phyloP scores from a whole-genome alignment of 352 stramenopile species.

The Phytophthora quininea region DNA sequence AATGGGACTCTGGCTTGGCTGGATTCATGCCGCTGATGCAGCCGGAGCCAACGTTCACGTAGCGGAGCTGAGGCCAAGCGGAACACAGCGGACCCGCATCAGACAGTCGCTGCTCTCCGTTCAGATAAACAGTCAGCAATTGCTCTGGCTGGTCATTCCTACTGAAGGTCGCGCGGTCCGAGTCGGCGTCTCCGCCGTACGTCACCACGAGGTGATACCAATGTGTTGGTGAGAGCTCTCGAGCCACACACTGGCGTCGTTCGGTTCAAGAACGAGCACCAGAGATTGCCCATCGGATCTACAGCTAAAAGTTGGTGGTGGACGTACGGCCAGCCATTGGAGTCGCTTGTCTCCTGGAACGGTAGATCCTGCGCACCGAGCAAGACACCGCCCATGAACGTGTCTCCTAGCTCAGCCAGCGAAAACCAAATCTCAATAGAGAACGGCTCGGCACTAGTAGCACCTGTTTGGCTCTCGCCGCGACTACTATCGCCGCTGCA shows the following conservation, averaged over 20 bases:
- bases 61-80: conserved; percentile 52
- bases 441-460: conserved; percentile 38
- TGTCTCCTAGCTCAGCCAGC: conserved; percentile 55
- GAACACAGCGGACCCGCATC: conserved; percentile 42
- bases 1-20: conserved; percentile 62
- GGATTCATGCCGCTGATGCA: conserved; percentile 61
- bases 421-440: conserved; percentile 77
- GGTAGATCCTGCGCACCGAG: conserved; percentile 65
- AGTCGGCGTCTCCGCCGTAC: conserved; percentile 40
- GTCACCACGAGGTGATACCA: conserved; percentile 78
- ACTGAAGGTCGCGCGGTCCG: conserved; percentile 22
- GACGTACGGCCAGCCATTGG: conserved; percentile 55
- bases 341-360: conserved; percentile 44
- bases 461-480: conserved; percentile 19
- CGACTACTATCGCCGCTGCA: conserved; percentile 16
- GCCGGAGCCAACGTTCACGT: conserved; percentile 66
- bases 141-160: conserved; percentile 36
- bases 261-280: conserved; percentile 56
- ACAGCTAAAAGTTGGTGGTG: conserved; percentile 70
- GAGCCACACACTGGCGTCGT: conserved; percentile 50
- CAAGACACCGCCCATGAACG: conserved; percentile 61
- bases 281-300: conserved; percentile 65
- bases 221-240: conserved; percentile 53
- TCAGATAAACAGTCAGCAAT: conserved; percentile 57
- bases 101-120: conserved; percentile 58